These are phyloP conservation scores for Zoysia pacifica DNA, from an alignment of 176 grass and related monocot species.

Conservation along the genomic window DNA sequence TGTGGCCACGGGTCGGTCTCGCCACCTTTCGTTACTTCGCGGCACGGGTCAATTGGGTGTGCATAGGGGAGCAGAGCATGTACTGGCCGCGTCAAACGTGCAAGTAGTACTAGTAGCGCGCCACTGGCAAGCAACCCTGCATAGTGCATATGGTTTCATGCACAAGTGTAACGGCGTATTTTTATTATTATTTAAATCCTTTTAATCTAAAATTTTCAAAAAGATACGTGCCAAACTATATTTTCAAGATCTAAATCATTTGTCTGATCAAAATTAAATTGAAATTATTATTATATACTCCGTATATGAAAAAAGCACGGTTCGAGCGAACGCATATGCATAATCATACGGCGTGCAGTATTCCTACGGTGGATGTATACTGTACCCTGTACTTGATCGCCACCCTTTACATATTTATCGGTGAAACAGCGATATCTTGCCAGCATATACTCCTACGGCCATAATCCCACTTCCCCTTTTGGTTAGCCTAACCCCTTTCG, in stretches of 20 bases:
- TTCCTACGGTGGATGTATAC: background rate
- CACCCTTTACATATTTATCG: background rate
- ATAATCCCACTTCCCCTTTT: slow-evolving; percentile 19
- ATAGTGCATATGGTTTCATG: background rate
- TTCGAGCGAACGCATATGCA: background rate
- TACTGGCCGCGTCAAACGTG: background rate
- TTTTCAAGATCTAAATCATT: too few relatives aligned
- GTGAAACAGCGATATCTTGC: background rate
- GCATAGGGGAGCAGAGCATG: too few relatives aligned
- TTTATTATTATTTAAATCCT: background rate
- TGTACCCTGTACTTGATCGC: background rate
- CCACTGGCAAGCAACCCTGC: background rate
- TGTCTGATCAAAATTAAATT: too few relatives aligned
- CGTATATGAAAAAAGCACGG: too few relatives aligned
- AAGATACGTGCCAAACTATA: too few relatives aligned
- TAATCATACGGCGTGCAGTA: background rate
- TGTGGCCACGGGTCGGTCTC: background rate
- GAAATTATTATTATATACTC: too few relatives aligned
- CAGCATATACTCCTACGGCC: background rate
- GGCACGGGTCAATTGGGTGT: background rate
- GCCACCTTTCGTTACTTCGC: background rate
- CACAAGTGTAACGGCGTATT: background rate
- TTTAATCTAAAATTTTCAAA: too few relatives aligned
- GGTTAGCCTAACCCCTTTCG: background rate
- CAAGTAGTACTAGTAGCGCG: background rate